A percentile compares a stretch with the other conserved stretches of the same genome.
phyloP scores from a whole-genome alignment of 768 basidiomycete species.

The Saitozyma sp. region DNA sequence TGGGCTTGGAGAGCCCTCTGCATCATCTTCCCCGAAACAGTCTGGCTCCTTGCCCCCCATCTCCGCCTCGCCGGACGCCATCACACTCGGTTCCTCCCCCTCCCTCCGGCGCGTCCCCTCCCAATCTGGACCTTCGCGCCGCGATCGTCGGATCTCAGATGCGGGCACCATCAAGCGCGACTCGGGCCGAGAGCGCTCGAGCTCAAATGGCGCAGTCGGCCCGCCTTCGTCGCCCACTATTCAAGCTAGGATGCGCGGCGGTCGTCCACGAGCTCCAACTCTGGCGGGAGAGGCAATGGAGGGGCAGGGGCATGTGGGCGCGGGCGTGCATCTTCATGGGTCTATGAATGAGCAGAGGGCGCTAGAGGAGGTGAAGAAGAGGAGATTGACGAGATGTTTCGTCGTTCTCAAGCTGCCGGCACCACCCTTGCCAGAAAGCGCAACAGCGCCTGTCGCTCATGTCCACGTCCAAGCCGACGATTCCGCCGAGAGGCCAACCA shows the following conservation, averaged over 20 bases:
- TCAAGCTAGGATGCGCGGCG: background rate
- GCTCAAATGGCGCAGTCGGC: no score
- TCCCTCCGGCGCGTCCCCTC: background rate
- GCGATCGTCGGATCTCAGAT: slow-evolving; percentile 1
- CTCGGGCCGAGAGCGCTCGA: no score
- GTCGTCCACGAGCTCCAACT: slow-evolving; percentile 37
- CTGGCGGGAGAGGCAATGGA: slow-evolving; percentile 46
- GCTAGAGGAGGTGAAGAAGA: slow-evolving; percentile 1
- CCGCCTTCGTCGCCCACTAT: no score
- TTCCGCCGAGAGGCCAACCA: no score
- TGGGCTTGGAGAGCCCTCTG: no score
- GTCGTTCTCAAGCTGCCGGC: slow-evolving; percentile 24
- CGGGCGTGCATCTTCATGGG: background rate
- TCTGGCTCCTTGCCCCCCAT: background rate
- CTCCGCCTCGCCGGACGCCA: background rate
- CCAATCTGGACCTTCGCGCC: background rate
- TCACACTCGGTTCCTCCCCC: background rate
- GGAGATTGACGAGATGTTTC: slow-evolving; percentile 22
- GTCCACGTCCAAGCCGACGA: no score
- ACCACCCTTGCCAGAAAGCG: background rate
- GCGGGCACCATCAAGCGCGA: no score
- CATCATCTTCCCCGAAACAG: background rate
- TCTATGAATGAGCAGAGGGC: slow-evolving; percentile 4
- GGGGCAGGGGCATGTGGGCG: slow-evolving; percentile 11
- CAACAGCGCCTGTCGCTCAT: no score